A percentile compares a stretch with the other conserved stretches of the same genome.
These are phyloP conservation scores for Calendula officinalis DNA, from an alignment of 129 eudicot genomes.

Conservation along the genomic window DNA sequence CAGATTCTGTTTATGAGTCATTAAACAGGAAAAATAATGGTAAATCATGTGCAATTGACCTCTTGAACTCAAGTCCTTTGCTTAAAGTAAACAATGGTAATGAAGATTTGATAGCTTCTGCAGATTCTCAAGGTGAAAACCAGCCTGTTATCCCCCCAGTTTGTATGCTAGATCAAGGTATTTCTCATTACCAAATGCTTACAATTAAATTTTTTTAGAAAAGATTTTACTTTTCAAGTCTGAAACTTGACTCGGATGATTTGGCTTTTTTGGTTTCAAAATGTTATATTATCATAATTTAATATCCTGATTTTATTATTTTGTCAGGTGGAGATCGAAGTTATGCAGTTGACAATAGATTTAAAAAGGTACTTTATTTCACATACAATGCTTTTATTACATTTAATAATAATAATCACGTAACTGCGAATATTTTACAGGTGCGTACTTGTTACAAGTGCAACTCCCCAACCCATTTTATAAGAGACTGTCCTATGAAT, in stretches of 20 bases:
- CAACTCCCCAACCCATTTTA: slow-evolving; percentile 82
- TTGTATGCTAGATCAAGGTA: slow-evolving; percentile 60
- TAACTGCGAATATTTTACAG: slow-evolving; percentile 26
- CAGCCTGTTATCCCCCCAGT: slow-evolving; percentile 47
- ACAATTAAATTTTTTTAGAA: too few relatives aligned
- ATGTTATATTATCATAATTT: slow-evolving; percentile 1
- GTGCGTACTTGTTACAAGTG: slow-evolving; percentile 76
- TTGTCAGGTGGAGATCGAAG: slow-evolving; percentile 49
- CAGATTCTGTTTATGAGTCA: slow-evolving; percentile 39
- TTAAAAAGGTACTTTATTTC: slow-evolving; percentile 43
- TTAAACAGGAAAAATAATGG: slow-evolving; percentile 28
- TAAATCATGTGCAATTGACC: slow-evolving; percentile 30
- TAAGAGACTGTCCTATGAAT: slow-evolving; percentile 73
- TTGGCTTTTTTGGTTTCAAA: slow-evolving; percentile 16
- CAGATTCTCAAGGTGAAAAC: slow-evolving; percentile 77
- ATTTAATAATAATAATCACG: not conserved
- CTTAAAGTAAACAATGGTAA: slow-evolving; percentile 22
- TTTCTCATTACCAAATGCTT: slow-evolving; percentile 12
- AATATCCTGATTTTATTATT: not conserved
- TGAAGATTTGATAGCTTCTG: slow-evolving; percentile 31
- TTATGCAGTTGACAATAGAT: slow-evolving; percentile 42
- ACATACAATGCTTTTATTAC: not conserved
- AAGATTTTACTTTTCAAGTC: slow-evolving; percentile 4
- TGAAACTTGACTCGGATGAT: not conserved
- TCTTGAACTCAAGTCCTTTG: slow-evolving; percentile 23